phyloP scores from a whole-genome alignment of 345 rosid genomes.

The Hypericum androsaemum region DNA sequence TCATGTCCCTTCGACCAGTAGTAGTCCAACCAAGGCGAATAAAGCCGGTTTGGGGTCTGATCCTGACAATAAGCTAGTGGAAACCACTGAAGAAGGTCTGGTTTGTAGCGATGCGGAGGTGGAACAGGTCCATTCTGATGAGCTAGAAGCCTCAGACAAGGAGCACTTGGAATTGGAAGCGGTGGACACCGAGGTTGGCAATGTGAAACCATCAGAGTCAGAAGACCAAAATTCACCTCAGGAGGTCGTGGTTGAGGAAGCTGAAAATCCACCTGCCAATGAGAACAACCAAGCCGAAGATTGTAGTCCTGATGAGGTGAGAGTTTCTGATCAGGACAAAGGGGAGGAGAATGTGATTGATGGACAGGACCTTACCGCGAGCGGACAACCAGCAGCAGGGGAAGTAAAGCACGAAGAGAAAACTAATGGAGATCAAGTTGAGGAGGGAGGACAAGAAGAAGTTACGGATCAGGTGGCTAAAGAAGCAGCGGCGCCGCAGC shows the following conservation, averaged over 20 bases:
- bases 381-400: not conserved
- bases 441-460: slow-evolving; percentile 7
- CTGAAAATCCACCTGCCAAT: slow-evolving; percentile 9
- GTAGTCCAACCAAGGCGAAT: too few species aligned
- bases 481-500: slow-evolving; percentile 1
- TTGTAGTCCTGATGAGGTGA: slow-evolving; percentile 14
- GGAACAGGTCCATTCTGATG: slow-evolving; percentile 10
- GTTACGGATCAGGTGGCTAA: not conserved
- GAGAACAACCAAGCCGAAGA: slow-evolving; percentile 11
- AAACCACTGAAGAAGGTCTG: slow-evolving; percentile 20
- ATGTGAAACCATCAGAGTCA: slow-evolving; percentile 11
- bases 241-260: not conserved
- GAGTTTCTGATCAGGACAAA: slow-evolving; percentile 9
- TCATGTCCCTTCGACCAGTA: too few species aligned
- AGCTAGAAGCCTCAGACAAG: slow-evolving; percentile 9
- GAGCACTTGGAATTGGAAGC: slow-evolving; percentile 10
- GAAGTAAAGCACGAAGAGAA: slow-evolving; percentile 8
- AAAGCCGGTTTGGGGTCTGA: too few species aligned
- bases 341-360: not conserved
- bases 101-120: slow-evolving; percentile 19
- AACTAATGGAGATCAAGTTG: not conserved
- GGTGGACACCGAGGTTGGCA: slow-evolving; percentile 10
- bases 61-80: too few species aligned
- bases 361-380: not conserved
- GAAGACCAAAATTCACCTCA: slow-evolving; percentile 14